Base-by-base conservation (phyloP, 345 rosid species). In the Heritiera fomes region DNA sequence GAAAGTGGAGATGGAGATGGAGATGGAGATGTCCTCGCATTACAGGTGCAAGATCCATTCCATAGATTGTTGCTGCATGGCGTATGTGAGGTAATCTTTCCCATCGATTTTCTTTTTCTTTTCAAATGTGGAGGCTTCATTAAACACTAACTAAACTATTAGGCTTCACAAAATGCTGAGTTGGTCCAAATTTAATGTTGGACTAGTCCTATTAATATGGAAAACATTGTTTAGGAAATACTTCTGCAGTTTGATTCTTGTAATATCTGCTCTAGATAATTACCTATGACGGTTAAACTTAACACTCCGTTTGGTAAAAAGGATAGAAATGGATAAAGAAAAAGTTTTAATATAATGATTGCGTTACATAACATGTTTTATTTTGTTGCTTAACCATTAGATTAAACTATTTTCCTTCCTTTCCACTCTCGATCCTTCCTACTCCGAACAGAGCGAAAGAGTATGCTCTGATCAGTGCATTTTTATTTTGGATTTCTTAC, bases 51-150 rank as follows among this genome's bases (percentile, higher is more conserved):
- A 86, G 99, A 95, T 78, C 93, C 98, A 34, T 95, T 95, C 73
- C 98, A 89, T 53, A 85, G 99, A 85, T 86, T 95, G 85, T 80
- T 95, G 82, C 87, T 95, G 80, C 99, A 95, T 75, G 99, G 97
- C 80, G 93, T 93, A 66, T 92, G 98, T 79, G 98, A 95, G 98
- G 98, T 92, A 89, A 76, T 60, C 38, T 3, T 1, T 3, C 38
- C 38, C 2, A 34, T 34, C 2, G 2, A 3, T 28, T 34, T 1
- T 1, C 38, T 34, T 34, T 34, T 6, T 2, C 7, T 34, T 3
- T 34, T 34, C 38, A 34, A 34, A 34, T 34, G 3, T 34, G 38
- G 3, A 1, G 38, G 3, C 38, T 34, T 34, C 38, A 34, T 3
- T 34, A 34, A 34, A 34, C 3, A 3, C 38, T 34, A 34, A 34